Conservation (phyloP, 1,139 yeast genomes). For the Saccharomyces hybrid region DNA sequence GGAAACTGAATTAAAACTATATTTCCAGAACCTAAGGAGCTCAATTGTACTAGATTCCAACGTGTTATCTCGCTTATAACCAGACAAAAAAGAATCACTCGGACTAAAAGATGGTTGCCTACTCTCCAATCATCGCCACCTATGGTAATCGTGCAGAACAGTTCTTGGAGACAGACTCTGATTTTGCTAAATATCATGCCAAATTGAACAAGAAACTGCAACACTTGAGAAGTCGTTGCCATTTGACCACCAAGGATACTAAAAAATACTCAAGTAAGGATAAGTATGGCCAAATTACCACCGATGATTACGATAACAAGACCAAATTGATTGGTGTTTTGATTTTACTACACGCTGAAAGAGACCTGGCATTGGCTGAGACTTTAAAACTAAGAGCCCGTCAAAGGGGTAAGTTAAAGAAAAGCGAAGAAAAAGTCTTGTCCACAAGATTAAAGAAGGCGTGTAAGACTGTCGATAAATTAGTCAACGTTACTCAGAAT, state of each 20-base stretch:
- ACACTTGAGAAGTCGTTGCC: constrained; percentile 27
- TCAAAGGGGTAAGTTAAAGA: constrained; percentile 27
- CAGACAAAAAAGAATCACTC: background rate
- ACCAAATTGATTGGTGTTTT: constrained; percentile 27
- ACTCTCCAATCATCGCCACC: constrained; percentile 29
- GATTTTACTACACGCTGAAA: constrained; percentile 26
- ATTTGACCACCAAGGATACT: constrained; percentile 27
- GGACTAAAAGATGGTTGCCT: constrained; percentile 16
- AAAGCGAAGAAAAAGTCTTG: constrained; percentile 42
- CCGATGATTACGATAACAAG: constrained; percentile 24
- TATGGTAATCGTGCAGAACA: constrained; percentile 29
- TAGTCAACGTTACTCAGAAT: constrained; percentile 40
- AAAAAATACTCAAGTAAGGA: constrained; percentile 25
- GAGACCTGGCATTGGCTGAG: constrained; percentile 29
- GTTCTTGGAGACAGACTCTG: constrained; percentile 26
- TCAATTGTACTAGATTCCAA: background rate
- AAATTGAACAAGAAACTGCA: constrained; percentile 29
- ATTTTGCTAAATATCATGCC: constrained; percentile 26
- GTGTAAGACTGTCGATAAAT: constrained; percentile 37
- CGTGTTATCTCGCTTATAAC: background rate
- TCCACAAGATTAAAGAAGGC: constrained; percentile 66
- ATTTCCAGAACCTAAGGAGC: background rate
- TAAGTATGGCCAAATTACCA: constrained; percentile 18
- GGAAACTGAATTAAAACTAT: background rate
- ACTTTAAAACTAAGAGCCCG: constrained; percentile 26